Conservation (phyloP, 2,329 filamentous ascomycete genomes). For the Aphanocladium album region DNA sequence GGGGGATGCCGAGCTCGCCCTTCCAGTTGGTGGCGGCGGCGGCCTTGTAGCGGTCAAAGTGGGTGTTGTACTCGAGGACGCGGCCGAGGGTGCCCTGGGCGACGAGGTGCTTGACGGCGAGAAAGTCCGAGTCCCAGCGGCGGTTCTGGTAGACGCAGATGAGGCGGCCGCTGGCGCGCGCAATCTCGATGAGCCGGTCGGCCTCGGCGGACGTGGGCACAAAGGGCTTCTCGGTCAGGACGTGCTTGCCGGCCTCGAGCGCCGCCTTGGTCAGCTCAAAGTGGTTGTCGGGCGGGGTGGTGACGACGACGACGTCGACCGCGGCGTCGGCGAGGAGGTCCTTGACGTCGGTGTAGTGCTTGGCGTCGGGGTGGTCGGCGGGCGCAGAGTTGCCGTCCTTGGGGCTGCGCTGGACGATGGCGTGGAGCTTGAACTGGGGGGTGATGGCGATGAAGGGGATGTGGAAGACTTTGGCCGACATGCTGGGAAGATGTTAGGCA, state of each 20-base stretch:
- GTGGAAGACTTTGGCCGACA: constrained; percentile 71
- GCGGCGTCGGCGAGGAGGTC: constrained; percentile 59
- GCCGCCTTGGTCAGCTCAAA: constrained; percentile 59
- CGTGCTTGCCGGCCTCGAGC: constrained; percentile 67
- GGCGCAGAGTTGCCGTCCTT: constrained; percentile 60
- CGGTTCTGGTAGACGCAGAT: constrained; percentile 73
- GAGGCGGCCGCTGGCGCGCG: constrained; percentile 44
- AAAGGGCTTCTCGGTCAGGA: constrained; percentile 80
- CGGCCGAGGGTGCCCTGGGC: constrained; percentile 57
- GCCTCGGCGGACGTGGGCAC: constrained; percentile 67
- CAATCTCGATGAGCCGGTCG: constrained; percentile 53
- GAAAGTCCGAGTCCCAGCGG: constrained; percentile 72
- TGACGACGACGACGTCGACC: constrained; percentile 66
- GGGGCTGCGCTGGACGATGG: constrained; percentile 70
- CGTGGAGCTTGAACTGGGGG: constrained; percentile 61
- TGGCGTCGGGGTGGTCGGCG: constrained; percentile 59
- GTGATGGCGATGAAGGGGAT: constrained; percentile 55
- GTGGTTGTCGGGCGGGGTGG: constrained; percentile 68
- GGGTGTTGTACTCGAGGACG: constrained; percentile 72
- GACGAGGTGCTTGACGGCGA: constrained; percentile 62
- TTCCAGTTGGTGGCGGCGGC: constrained; percentile 62
- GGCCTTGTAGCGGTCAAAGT: constrained; percentile 71
- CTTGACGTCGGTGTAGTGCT: constrained; percentile 58
- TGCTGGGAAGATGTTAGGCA: constrained; percentile 27
- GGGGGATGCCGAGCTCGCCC: constrained; percentile 49